Percentiles rank a stretch among this genome's conserved stretches.
These are phyloP conservation scores for Cephaloascus fragrans DNA, from an alignment of 805 yeast species.

Conservation along the genomic window DNA sequence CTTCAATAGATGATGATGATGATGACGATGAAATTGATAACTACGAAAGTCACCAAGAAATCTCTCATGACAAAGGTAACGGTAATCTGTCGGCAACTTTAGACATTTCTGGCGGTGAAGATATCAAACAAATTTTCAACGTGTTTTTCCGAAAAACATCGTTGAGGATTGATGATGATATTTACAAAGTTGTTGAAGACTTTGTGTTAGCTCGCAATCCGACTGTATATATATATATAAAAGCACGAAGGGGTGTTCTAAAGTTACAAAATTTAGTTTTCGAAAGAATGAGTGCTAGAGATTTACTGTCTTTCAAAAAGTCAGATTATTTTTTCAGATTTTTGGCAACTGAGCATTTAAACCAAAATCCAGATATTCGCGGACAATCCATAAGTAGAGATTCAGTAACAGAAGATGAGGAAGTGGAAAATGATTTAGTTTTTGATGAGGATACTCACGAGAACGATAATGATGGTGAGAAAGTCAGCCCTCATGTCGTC, in stretches of 20 bases:
- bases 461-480: conserved; percentile 17
- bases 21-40: conserved; percentile 17
- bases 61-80: conserved; percentile 1
- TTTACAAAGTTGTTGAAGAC: conserved; percentile 21
- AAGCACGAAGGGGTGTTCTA: conserved; percentile 53
- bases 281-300: conserved; percentile 37
- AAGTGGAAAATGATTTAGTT: neutral
- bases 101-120: conserved; percentile 40
- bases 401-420: neutral
- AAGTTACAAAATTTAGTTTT: conserved; percentile 45
- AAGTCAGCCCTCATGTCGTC: conserved; percentile 35
- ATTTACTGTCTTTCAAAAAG: conserved; percentile 47
- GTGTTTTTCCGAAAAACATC: conserved; percentile 25
- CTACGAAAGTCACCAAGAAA: conserved; percentile 4
- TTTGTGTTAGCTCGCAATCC: conserved; percentile 3
- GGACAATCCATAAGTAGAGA: neutral
- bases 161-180: conserved; percentile 15
- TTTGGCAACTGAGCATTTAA: conserved; percentile 28
- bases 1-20: conserved; percentile 13
- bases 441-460: conserved; percentile 4
- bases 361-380: neutral
- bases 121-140: conserved; percentile 38
- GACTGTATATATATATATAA: conserved; percentile 22
- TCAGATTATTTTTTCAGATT: conserved; percentile 47
- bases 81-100: conserved; percentile 20